These are phyloP conservation scores for Fagus sylvatica DNA, from an alignment of 306 rosid species.

Conservation along the genomic window DNA sequence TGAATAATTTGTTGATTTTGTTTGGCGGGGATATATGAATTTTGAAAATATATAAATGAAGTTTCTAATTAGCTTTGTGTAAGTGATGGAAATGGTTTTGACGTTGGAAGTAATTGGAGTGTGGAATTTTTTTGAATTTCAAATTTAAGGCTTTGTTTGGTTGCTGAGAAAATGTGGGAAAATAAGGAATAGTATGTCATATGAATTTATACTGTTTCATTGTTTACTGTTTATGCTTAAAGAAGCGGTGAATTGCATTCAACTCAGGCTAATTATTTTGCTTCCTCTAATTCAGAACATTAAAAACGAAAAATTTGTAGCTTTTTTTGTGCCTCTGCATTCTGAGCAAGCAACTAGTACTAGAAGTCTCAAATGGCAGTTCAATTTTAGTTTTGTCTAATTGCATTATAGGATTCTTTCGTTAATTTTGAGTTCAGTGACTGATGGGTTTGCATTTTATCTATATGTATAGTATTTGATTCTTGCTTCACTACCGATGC, in stretches of 20 bases:
- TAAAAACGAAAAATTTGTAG: not conserved
- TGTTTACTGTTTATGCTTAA: not conserved
- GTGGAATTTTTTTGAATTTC: conserved; percentile 5
- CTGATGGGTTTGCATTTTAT: not conserved
- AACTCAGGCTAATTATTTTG: not conserved
- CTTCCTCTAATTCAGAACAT: too few species aligned
- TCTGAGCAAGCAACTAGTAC: not conserved
- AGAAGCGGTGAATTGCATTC: not conserved
- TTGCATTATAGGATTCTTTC: not conserved
- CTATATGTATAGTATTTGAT: conserved; percentile 65
- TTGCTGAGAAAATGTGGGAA: conserved; percentile 26
- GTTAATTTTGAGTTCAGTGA: not conserved
- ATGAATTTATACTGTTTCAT: not conserved
- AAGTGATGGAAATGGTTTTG: not conserved
- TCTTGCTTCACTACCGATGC: conserved; percentile 83
- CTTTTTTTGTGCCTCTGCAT: not conserved
- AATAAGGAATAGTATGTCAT: not conserved
- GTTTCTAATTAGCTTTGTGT: not conserved
- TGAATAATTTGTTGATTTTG: not conserved
- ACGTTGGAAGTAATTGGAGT: not conserved
- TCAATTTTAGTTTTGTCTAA: not conserved
- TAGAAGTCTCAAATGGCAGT: not conserved
- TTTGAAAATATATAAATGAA: too few species aligned
- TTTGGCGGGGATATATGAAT: too few species aligned
- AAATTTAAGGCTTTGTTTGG: conserved; percentile 8